A percentile compares a stretch with the other conserved stretches of the same genome.
phyloP scores from a whole-genome alignment of 2,329 filamentous ascomycete genomes.

The Fusarium robinianum region DNA sequence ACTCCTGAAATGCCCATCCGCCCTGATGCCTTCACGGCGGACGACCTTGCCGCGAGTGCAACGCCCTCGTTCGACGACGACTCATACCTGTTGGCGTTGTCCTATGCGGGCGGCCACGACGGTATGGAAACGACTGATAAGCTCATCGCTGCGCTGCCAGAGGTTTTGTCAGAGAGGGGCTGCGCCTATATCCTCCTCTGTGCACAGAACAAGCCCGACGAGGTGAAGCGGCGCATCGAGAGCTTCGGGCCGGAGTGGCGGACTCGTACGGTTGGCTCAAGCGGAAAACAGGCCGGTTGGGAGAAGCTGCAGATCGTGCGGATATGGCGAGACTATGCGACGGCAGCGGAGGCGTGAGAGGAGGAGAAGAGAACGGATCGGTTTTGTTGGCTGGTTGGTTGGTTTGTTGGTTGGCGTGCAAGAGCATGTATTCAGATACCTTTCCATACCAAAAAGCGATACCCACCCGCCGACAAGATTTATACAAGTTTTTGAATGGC shows the following conservation, averaged over 20 bases:
- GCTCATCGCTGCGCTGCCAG: conserved; percentile 71
- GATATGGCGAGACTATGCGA: conserved; percentile 67
- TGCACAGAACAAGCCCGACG: conserved; percentile 82
- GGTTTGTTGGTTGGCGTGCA: conserved; percentile 31
- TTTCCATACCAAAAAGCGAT: conserved; percentile 39
- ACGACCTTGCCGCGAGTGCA: conserved; percentile 34
- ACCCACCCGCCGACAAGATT: conserved; percentile 37
- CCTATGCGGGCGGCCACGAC: conserved; percentile 85
- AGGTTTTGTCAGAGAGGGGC: conserved; percentile 66
- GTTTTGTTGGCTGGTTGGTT: too few species aligned
- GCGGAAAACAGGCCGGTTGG: conserved; percentile 89
- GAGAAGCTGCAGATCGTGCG: conserved; percentile 89
- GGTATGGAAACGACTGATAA: conserved; percentile 94
- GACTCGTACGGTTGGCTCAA: conserved; percentile 77
- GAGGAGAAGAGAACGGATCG: too few species aligned
- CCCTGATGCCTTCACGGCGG: conserved; percentile 39
- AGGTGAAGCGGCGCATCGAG: conserved; percentile 67
- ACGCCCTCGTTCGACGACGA: conserved; percentile 71
- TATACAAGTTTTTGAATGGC: conserved; percentile 38
- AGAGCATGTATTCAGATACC: conserved; percentile 40
- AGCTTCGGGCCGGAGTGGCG: conserved; percentile 64
- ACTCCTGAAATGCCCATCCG: conserved; percentile 72
- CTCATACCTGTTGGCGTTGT: conserved; percentile 79
- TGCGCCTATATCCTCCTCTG: conserved; percentile 91
- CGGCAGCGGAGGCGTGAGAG: background rate